Evolutionary conservation across 2,329 filamentous ascomycete genomes (phyloP).

Genomic region (Stromatinia cepivora): DNA sequence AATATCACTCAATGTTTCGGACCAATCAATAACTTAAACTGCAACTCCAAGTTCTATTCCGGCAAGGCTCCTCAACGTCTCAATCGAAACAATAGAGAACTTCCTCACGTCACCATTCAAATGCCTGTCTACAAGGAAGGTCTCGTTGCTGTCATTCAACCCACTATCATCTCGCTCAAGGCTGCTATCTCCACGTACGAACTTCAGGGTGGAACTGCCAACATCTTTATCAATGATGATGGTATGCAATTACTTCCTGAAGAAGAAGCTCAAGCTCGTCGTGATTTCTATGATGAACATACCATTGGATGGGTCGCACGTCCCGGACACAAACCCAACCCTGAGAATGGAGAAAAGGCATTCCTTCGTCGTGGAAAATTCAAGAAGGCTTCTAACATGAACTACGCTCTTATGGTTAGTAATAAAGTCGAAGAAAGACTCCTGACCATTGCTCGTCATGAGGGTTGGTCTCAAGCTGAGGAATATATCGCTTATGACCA

Average conservation of each 20-base stretch:
- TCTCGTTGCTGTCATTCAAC: conserved; percentile 69
- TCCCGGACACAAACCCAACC: conserved; percentile 18
- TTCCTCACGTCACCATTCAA: conserved; percentile 79
- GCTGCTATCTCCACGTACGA: conserved; percentile 76
- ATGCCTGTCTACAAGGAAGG: conserved; percentile 89
- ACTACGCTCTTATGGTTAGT: conserved; percentile 45
- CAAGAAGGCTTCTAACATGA: conserved; percentile 55
- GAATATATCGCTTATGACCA: conserved; percentile 66
- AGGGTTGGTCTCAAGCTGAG: conserved; percentile 66
- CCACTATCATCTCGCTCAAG: conserved; percentile 76
- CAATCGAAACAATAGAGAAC: conserved; percentile 41
- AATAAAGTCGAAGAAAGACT: conserved; percentile 21
- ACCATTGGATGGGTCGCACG: conserved; percentile 68
- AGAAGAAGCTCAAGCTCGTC: conserved; percentile 61
- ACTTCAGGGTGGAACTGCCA: conserved; percentile 72
- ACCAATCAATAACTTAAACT: conserved; percentile 48
- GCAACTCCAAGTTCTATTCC: conserved; percentile 47
- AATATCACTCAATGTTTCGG: conserved; percentile 54
- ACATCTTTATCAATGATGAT: conserved; percentile 76
- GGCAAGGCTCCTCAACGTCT: conserved; percentile 43
- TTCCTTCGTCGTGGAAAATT: conserved; percentile 58
- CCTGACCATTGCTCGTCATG: conserved; percentile 1
- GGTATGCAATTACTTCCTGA: conserved; percentile 67
- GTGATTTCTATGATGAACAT: conserved; percentile 68
- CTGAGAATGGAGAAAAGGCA: conserved; percentile 34